Base-by-base conservation (phyloP, 352 stramenopile species). In the Saprolegnia diclina region DNA sequence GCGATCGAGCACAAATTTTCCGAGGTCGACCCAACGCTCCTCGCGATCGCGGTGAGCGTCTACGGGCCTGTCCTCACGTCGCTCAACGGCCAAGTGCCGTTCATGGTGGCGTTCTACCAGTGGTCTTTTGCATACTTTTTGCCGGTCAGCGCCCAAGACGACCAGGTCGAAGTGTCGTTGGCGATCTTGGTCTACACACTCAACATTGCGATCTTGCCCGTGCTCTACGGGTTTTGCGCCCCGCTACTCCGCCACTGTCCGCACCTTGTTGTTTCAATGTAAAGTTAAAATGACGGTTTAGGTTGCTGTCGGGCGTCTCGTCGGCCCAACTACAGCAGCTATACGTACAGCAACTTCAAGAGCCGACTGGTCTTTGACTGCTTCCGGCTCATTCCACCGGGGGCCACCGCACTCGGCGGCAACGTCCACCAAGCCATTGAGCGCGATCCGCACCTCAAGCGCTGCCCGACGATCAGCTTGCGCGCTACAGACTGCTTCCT, bases 1-100 rank as follows among this genome's bases (percentile, higher is more conserved):
- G 45, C 18, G 18, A 35, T 38, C 13, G 63, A 69, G 21, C 45
- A 57, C 18, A 5, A 14, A 13, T 69, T 69, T 46, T n/a, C 19
- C 1, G 11, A 52, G 19, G 32, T 69, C 13, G 63, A 69, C 40
- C 63, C 63, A 7, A 52, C 42, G 13, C 24, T 69, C 21, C 18
- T 69, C 0, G 63, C 63, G 5, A 14, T 69, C 19, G 45, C 45
- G 4, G 46, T 21, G 9, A 40, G 21, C 6, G 50, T 69, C 4
- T 69, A 61, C 22, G 22, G 52, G 1, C 52, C 52, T 1, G 3
- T n/a, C 13, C 24, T 59, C 24, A 40, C 52, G 11, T 59, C 11
- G 13, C 11, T n/a, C 3, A 14, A 26, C 24, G 52, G 3, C 3
- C 11, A 16, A 3, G 3, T 59, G 19, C 24, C 52, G 35, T 3